Conservation (phyloP, 805 yeast genomes). For the Diddensiella transvaalensis region DNA sequence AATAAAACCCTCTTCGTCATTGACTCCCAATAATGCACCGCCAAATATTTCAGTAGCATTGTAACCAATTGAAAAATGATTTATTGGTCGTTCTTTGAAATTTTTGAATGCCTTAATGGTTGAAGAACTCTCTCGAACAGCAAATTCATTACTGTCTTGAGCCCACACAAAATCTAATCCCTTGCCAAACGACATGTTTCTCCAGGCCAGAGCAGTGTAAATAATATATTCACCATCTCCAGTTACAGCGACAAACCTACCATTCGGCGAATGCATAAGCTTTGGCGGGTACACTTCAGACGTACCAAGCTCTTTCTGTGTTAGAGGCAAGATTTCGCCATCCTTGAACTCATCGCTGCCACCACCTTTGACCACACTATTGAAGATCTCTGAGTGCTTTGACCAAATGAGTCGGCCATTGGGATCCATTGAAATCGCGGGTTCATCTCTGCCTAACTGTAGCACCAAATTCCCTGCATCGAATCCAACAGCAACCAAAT, state of each 20-base stretch:
- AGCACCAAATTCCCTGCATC: slow-evolving; percentile 91
- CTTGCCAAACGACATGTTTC: slow-evolving; percentile 88
- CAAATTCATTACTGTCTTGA: slow-evolving; percentile 81
- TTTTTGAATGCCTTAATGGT: slow-evolving; percentile 72
- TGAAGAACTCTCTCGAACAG: slow-evolving; percentile 67
- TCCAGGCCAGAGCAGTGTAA: slow-evolving; percentile 96
- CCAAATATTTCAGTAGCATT: slow-evolving; percentile 63
- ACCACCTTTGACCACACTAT: slow-evolving; percentile 61
- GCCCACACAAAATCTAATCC: slow-evolving; percentile 96
- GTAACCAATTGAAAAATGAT: slow-evolving; percentile 61
- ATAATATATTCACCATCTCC: slow-evolving; percentile 98
- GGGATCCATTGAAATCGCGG: slow-evolving; percentile 88
- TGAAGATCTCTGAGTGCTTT: slow-evolving; percentile 83
- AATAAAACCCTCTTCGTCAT: slow-evolving; percentile 70
- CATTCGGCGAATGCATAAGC: slow-evolving; percentile 91
- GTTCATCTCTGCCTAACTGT: slow-evolving; percentile 90
- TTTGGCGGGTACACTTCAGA: slow-evolving; percentile 90
- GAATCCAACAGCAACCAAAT: slow-evolving; percentile 85
- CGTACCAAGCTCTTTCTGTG: slow-evolving; percentile 88
- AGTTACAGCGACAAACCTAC: slow-evolving; percentile 91
- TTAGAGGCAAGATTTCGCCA: slow-evolving; percentile 73
- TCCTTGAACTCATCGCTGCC: slow-evolving; percentile 65
- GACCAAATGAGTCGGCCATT: slow-evolving; percentile 90
- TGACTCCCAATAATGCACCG: slow-evolving; percentile 84
- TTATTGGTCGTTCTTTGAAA: slow-evolving; percentile 71